Base-by-base conservation (phyloP, 2,329 filamentous ascomycete genomes). In the Colletotrichum liriopes region DNA sequence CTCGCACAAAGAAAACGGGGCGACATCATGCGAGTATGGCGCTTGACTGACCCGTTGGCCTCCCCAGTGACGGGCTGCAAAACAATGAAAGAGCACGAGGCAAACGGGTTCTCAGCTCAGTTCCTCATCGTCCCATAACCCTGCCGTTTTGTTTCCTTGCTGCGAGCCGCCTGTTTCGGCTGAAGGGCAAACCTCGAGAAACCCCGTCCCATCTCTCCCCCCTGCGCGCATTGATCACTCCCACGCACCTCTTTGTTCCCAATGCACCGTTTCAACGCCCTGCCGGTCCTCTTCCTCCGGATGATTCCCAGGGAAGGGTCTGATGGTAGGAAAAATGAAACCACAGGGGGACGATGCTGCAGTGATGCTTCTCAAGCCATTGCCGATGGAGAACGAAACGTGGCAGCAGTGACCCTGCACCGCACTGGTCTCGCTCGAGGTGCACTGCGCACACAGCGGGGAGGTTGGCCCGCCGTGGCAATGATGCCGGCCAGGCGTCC, bases 211-310 rank as follows among this genome's bases (percentile, higher is more conserved):
- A 29, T 56, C 56, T 58, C 12, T 9, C 23, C 4, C 29, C 43
- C 55, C 39, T 9, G 16, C 16, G 32, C 41, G 65, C 58, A 67
- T 29, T 62, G 65, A n/a, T 60, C 47, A 39, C 64, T 51, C 65
- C 35, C 47, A 32, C 54, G 43, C 56, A 51, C 23, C 54, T 59
- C 52, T 59, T 58, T 32, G 43, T 56, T 47, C 39, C 43, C 60
- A 11, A n/a, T 51, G 59, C 59, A 29, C 52, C 51, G 66, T 65
- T 69, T 69, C 66, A 65, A 58, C 20, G 51, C 41, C 37, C 55
- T 64, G 66, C 60, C 63, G 49, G 37, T 14, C 32, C 23, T 43
- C 9, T 47, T 41, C 9, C 26, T 6, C 49, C 12, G 37, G 35
- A n/a, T 11, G 26, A 12, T 14, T n/a, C 37, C n/a, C 16, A 20